Base-by-base conservation (phyloP, 306 rosid genomes). In the Quercus glauca region DNA sequence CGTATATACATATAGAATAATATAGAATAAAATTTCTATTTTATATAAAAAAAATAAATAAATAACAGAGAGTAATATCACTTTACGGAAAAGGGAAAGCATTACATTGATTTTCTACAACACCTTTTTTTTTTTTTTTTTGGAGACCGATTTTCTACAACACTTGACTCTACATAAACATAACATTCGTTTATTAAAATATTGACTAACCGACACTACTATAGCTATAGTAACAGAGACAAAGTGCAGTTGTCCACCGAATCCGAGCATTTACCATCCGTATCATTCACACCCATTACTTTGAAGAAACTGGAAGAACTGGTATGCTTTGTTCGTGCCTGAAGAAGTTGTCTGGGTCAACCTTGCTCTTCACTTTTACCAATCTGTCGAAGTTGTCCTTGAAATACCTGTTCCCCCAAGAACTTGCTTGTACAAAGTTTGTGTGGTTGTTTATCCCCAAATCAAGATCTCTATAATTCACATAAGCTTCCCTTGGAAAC, bases 321-420 rank as follows among this genome's bases (percentile, higher is more conserved):
- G 98, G 98, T 31, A 94, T 94, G 78, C 97, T 94, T 70, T 94
- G 98, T 68, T 94, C 98, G 75, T 94, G 91, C 60, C 97, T 85
- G 79, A 94, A 94, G 82, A 94, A 91, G 71, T 94, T 91, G 23
- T 86, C 90, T 5, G 98, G 97, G 85, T 94, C 97, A 25, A 90
- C 87, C 75, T 57, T 86, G 25, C 92, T 88, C 85, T 94, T 94
- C 9, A 92, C 80, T 55, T 74, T 82, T 72, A 90, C 87, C 87
- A 92, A 81, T 79, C 88, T 89, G 56, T 83, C 55, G 74, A 92
- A 94, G 63, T 94, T 92, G 55, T 80, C 85, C 80, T 87, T 94
- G 85, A 92, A 94, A 77, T 94, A 94, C 88, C 79, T 88, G 19
- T 74, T 75, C 1, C 97, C 98, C 97, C 97, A 94, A 37, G 79